Conservation (phyloP, 257 asterid genomes). For the Sherardia arvensis region DNA sequence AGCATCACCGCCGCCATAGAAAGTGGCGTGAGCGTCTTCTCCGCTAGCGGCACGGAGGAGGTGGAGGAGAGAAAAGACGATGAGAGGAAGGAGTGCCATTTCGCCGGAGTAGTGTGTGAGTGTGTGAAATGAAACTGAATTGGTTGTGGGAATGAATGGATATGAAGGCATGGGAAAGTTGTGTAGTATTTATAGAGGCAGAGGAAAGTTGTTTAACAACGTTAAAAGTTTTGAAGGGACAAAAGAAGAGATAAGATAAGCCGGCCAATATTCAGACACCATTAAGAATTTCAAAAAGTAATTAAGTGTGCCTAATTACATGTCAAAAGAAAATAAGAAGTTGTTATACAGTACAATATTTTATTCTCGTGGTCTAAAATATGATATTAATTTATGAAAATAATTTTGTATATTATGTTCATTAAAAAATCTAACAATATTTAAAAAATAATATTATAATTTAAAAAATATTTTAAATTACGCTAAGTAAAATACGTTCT, state of each 20-base stretch:
- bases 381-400: too few species aligned
- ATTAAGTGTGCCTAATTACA: too few species aligned
- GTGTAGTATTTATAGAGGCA: conserved; percentile 9
- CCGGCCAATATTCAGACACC: conserved; percentile 11
- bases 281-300: background rate
- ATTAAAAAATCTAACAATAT: too few species aligned
- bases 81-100: background rate
- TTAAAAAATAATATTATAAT: too few species aligned
- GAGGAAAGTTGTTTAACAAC: background rate
- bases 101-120: conserved; percentile 2
- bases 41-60: conserved; percentile 8
- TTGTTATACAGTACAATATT: too few species aligned
- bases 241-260: conserved; percentile 10
- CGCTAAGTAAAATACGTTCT: too few species aligned
- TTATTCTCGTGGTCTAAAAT: too few species aligned
- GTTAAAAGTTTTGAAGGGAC: conserved; percentile 1
- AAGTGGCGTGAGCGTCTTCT: conserved; percentile 38
- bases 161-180: background rate
- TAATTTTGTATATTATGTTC: too few species aligned
- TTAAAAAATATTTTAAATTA: too few species aligned
- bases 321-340: too few species aligned
- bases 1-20: conserved; percentile 48
- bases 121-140: background rate
- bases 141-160: background rate
- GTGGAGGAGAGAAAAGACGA: conserved; percentile 1